Percentiles rank a stretch among this genome's conserved stretches.
Evolutionary conservation across 495 filamentous ascomycete species (phyloP).

Genomic region (Choiromyces venosus): DNA sequence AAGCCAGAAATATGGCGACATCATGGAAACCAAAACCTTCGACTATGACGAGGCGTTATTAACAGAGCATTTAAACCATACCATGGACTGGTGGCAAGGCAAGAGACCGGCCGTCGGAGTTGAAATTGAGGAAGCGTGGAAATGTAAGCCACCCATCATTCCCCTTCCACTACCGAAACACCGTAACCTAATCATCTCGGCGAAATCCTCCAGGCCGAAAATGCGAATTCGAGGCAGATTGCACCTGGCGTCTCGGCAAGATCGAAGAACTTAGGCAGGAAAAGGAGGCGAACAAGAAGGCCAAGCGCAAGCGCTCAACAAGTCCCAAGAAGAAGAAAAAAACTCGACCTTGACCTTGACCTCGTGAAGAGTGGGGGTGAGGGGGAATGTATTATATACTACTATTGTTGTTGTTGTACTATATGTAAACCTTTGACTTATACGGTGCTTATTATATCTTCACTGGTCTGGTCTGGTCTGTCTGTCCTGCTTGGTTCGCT

Average conservation of each 20-base stretch:
- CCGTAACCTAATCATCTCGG: slow-evolving; percentile 18
- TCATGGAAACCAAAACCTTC: slow-evolving; percentile 66
- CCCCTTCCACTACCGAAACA: slow-evolving; percentile 37
- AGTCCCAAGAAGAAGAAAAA: background rate
- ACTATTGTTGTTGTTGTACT: no score
- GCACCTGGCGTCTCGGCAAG: slow-evolving; percentile 51
- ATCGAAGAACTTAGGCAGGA: slow-evolving; percentile 65
- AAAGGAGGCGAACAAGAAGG: slow-evolving; percentile 68
- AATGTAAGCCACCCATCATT: slow-evolving; percentile 55
- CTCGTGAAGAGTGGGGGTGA: background rate
- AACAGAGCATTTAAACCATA: slow-evolving; percentile 58
- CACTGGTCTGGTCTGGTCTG: background rate
- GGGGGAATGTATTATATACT: background rate
- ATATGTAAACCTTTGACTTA: background rate
- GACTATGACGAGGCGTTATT: slow-evolving; percentile 60
- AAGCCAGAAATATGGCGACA: slow-evolving; percentile 46
- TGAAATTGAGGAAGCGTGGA: slow-evolving; percentile 80
- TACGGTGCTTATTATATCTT: background rate
- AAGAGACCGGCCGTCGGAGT: slow-evolving; percentile 72
- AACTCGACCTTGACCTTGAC: background rate
- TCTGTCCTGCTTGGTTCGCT: no score
- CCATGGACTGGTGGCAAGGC: slow-evolving; percentile 85
- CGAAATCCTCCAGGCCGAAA: slow-evolving; percentile 23
- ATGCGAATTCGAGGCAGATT: slow-evolving; percentile 55
- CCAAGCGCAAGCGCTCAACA: slow-evolving; percentile 44